Conservation (phyloP, 345 rosid species). For the Mangifera indica region DNA sequence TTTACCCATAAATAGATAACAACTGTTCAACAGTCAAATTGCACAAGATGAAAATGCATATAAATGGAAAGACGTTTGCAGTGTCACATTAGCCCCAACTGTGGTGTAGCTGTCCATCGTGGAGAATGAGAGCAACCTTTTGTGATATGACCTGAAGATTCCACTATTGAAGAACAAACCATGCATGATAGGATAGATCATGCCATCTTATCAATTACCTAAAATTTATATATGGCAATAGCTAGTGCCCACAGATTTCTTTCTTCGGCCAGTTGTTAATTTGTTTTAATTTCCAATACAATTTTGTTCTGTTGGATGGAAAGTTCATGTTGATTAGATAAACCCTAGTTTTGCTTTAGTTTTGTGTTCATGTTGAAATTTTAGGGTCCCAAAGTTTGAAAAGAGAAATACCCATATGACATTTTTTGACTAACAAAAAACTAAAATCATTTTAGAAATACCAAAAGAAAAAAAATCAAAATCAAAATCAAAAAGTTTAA, state of each 20-base stretch:
- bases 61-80: not conserved
- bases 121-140: slow-evolving; percentile 9
- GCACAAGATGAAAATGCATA: not conserved
- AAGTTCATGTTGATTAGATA: not conserved
- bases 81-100: not conserved
- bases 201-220: not conserved
- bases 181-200: not conserved
- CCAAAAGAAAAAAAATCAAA: no score
- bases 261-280: not conserved
- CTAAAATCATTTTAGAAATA: not conserved
- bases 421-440: not conserved
- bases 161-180: slow-evolving; percentile 5
- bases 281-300: not conserved
- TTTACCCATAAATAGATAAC: no score
- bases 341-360: no score
- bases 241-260: not conserved
- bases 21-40: not conserved
- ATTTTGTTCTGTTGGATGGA: not conserved
- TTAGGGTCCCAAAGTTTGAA: no score
- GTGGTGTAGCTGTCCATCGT: not conserved
- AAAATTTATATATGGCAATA: not conserved
- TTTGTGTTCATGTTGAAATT: no score
- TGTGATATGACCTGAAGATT: slow-evolving; percentile 7
- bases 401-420: no score
- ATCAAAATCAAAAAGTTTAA: no score